Evolutionary conservation across 805 yeast species (phyloP).

Genomic region (Pichia deserticola): DNA sequence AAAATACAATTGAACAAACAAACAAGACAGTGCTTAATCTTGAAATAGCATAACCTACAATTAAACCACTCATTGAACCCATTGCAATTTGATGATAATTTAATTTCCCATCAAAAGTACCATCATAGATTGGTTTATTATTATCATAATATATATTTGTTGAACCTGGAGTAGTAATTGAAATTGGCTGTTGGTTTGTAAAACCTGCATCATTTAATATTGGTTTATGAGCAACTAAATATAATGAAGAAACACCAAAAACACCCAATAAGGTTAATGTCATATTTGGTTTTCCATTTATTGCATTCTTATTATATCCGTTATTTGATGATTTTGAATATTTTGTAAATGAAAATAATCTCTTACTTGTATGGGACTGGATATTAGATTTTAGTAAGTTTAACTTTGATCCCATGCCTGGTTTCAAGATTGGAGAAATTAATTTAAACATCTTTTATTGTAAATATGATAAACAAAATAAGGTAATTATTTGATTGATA

Average conservation of each 20-base stretch:
- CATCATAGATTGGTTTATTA: conserved; percentile 22
- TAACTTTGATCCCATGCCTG: no score
- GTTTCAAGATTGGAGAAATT: no score
- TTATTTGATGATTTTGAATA: no score
- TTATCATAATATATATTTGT: conserved; percentile 6
- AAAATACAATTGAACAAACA: conserved; percentile 39
- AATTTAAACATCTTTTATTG: no score
- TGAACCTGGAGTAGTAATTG: background rate
- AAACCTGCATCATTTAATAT: conserved; percentile 16
- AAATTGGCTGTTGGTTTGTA: conserved; percentile 2
- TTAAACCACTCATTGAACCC: conserved; percentile 56
- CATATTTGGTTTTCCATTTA: conserved; percentile 6
- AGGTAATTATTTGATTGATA: no score
- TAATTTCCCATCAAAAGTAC: conserved; percentile 39
- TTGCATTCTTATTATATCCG: no score
- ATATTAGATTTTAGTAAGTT: no score
- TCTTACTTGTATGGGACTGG: no score
- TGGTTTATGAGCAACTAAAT: conserved; percentile 14
- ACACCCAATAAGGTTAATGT: conserved; percentile 16
- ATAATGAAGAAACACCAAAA: conserved; percentile 14
- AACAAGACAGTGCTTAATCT: conserved; percentile 50
- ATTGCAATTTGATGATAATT: conserved; percentile 56
- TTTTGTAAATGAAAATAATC: no score
- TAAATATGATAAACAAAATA: no score
- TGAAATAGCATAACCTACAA: conserved; percentile 54